Conservation (phyloP, 257 asterid species). For the Leonotis leonurus region DNA sequence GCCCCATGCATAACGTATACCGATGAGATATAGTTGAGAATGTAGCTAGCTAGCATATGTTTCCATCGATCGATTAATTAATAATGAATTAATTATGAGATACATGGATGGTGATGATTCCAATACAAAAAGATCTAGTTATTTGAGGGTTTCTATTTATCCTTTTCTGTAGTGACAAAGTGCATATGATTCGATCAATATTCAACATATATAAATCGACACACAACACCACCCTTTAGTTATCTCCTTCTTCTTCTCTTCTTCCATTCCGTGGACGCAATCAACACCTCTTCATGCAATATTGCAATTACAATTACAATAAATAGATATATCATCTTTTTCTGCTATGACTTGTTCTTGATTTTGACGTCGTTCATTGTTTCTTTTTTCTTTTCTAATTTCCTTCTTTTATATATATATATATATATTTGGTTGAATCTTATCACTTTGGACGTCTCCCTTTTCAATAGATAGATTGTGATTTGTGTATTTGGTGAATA, state of each 20-base stretch:
- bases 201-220: neutral
- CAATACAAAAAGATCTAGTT: conserved; percentile 2
- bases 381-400: too few relatives aligned
- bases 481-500: too few relatives aligned
- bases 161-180: neutral
- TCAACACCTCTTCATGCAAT: neutral
- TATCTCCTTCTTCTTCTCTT: too few relatives aligned
- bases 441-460: neutral
- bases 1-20: neutral
- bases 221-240: too few relatives aligned
- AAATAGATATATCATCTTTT: neutral
- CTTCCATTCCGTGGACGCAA: neutral
- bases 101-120: too few relatives aligned
- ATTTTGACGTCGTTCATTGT: neutral
- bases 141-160: conserved; percentile 2
- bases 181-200: neutral
- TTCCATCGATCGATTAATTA: too few relatives aligned
- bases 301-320: too few relatives aligned
- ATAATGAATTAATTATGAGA: too few relatives aligned
- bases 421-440: neutral
- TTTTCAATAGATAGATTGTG: neutral
- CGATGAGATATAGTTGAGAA: conserved; percentile 1
- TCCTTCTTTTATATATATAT: neutral
- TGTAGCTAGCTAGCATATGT: too few relatives aligned
- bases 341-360: neutral